Evolutionary conservation across 306 rosid genomes (phyloP), one percentile per base, ranked within the genome.

Genomic region (Pyrus communis): DNA sequence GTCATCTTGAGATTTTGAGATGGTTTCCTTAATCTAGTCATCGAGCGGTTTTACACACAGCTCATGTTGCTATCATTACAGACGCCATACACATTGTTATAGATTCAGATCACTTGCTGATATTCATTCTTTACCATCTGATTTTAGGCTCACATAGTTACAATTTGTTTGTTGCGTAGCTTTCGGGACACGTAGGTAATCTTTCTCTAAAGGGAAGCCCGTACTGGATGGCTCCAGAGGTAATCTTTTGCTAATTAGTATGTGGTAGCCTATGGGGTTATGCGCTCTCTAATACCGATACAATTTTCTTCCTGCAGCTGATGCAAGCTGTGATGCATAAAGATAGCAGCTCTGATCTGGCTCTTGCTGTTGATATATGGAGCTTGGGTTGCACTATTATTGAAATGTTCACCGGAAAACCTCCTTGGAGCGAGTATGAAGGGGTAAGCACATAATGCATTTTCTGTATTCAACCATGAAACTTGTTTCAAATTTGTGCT

Each of bases 151-250:
- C 3, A 25, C 74, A 14, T 38, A 42, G 61, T 38, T 75, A 72
- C 67, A 49, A 80, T 83, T 51, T 84, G 58, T 69, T 55, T 85
- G 77, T 75, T 85, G 69, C 67, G 70, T 91, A 96, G 99, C 87
- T 96, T 64, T 88, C 91, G 54, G 98, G 97, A 54, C 96, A 89
- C 70, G 89, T 71, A 43, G 90, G 90, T 19, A 88, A 88, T 80
- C 98, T 96, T 76, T 96, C 99, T 79, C 43, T 96, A 54, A 96
- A 87, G 85, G 99, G 99, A 84, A 96, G 99, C 81, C 99, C 99
- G 63, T 96, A 92, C 81, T 96, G 99, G 99, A 92, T 96, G 99
- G 99, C 99, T 80, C 99, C 98, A 58, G 99, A 96, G 99, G 99
- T 96, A 89, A 51, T 54, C 74, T 30, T 74, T 62, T 69, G 75